phyloP scores from a whole-genome alignment of 345 rosid genomes.

The Populus nigra region DNA sequence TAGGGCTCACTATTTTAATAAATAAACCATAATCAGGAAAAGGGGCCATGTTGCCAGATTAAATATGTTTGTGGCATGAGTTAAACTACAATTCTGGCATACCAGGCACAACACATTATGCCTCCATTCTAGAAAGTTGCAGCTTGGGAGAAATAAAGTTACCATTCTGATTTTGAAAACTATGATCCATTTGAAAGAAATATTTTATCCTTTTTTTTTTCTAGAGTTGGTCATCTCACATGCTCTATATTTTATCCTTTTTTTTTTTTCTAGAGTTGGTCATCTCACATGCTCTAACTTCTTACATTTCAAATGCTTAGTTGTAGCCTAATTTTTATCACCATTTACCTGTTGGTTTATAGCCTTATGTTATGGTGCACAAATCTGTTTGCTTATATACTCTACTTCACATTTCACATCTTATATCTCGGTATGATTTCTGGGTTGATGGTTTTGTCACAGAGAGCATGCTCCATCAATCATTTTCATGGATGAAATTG shows the following conservation, averaged over 20 bases:
- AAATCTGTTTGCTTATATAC: neutral
- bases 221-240: neutral
- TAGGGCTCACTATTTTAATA: neutral
- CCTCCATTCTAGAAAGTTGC: neutral
- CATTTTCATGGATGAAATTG: constrained; percentile 98
- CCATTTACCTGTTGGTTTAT: neutral
- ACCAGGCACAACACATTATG: neutral
- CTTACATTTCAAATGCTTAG: neutral
- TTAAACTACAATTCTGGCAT: neutral
- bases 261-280: neutral
- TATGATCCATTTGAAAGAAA: neutral
- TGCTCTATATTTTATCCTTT: neutral
- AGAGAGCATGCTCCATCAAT: constrained; percentile 99
- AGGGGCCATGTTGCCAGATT: neutral
- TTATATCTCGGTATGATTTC: neutral
- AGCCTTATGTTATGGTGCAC: neutral
- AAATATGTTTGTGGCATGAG: neutral
- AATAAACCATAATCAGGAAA: neutral
- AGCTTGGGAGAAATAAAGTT: neutral
- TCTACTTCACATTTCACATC: constrained; percentile 5
- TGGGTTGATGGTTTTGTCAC: constrained; percentile 9
- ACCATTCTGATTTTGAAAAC: neutral
- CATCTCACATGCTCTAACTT: neutral
- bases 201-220: neutral
- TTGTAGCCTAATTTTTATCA: neutral